Evolutionary conservation across 495 filamentous ascomycete species (phyloP), one percentile per base, ranked within the genome.

Genomic region (Lasiosphaeriaceae sp.): DNA sequence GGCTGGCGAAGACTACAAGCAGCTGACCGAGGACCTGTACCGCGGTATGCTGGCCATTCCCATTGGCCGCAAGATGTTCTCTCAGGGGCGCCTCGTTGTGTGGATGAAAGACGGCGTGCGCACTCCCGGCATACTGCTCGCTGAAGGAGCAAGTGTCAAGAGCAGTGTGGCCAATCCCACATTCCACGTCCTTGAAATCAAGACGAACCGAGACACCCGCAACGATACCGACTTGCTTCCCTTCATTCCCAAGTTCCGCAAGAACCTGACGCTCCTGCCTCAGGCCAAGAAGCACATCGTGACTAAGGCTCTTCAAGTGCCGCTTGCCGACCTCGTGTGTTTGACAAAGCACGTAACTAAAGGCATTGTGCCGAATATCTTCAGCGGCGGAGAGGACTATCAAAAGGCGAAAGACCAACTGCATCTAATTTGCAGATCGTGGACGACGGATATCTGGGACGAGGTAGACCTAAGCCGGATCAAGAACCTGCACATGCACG

Each of bases 391-490:
- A n/a, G 75, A 81, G 1, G 62, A 54, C 11, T 65, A 75, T 29
- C 12, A 49, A 11, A 71, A 63, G 24, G 77, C 80, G 6, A 77
- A 87, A 59, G 84, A 86, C 23, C 82, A 86, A 50, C 73, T 96
- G 24, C 69, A 74, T 19, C 74, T 80, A 14, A 75, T 89, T 5
- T 86, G 81, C 66, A 71, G 73, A 17, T 83, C 85, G 1, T 97
- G 94, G 91, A 80, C 78, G 17, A 76, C 75, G 22, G 70, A 83
- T 22, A 77, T 82, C 44, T 97, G 93, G 92, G 82, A 92, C 60
- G 95, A 98, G 71, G 73, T 92, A 44, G 92, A 96, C 68, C 90
- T 90, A 75, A 76, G 77, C 24, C 83, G 82, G 55, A 85, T 97
- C 65, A 90, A 87, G 70, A 90, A 88, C 65, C 71, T 97, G 58